Conservation (phyloP, 164 flowering plant species). For the Liriodendron chinense region DNA sequence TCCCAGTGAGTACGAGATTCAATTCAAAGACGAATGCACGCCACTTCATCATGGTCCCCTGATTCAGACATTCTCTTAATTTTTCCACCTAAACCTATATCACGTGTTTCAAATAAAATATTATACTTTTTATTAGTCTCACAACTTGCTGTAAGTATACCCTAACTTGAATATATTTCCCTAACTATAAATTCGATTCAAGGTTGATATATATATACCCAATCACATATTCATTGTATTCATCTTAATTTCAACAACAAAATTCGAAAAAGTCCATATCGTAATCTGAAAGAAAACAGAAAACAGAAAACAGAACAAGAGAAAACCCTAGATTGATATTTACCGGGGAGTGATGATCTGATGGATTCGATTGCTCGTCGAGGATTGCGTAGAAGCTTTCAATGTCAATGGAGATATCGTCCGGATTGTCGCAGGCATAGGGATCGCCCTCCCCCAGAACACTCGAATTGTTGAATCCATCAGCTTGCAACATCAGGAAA, state of each 20-base stretch:
- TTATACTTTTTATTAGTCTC: no score
- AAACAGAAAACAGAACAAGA: neutral
- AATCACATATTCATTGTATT: neutral
- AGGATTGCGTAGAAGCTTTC: conserved; percentile 23
- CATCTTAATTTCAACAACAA: neutral
- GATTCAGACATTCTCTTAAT: no score
- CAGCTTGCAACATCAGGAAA: conserved; percentile 26
- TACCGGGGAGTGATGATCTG: conserved; percentile 9
- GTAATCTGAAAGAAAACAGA: neutral
- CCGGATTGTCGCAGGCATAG: conserved; percentile 7
- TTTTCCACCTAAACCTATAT: no score
- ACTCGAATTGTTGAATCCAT: conserved; percentile 13
- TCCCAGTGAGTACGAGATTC: no score
- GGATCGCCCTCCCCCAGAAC: neutral
- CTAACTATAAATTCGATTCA: no score
- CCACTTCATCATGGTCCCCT: no score
- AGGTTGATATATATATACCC: no score
- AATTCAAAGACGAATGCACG: no score
- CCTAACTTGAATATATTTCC: no score
- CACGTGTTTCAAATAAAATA: no score
- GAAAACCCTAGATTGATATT: neutral
- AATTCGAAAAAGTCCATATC: neutral
- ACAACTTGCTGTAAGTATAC: no score
- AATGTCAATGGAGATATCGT: conserved; percentile 15
- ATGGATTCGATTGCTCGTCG: conserved; percentile 15